These are phyloP conservation scores for Ophiostoma angusticollis DNA, from an alignment of 2,329 filamentous ascomycete species.

Conservation along the genomic window DNA sequence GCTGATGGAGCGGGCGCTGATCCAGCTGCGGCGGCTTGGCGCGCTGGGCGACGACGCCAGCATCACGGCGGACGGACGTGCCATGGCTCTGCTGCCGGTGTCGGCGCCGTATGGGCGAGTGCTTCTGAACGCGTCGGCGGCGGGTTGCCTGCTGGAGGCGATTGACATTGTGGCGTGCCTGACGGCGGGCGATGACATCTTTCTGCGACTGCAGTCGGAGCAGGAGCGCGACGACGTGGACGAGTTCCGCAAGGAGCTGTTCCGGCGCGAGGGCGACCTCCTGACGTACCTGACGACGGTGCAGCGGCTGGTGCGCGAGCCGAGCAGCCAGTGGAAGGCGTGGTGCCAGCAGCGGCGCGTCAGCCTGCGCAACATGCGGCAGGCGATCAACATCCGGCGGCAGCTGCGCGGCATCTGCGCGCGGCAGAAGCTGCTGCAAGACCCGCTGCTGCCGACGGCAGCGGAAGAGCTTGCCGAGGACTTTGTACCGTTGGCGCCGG, in stretches of 20 bases:
- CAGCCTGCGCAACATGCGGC: constrained; percentile 47
- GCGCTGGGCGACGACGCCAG: constrained; percentile 59
- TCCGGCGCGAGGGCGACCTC: constrained; percentile 51
- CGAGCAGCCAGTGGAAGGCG: constrained; percentile 34
- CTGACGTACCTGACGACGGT: constrained; percentile 51
- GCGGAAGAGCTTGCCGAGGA: constrained; percentile 33
- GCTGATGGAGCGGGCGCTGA: constrained; percentile 65
- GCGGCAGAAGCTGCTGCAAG: constrained; percentile 35
- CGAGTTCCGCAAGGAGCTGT: constrained; percentile 41
- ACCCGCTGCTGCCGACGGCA: constrained; percentile 16
- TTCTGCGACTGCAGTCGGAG: constrained; percentile 45
- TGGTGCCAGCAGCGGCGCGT: constrained; percentile 48
- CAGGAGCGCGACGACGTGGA: constrained; percentile 42
- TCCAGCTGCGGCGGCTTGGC: constrained; percentile 67
- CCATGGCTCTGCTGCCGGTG: constrained; percentile 73
- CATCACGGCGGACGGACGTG: constrained; percentile 61
- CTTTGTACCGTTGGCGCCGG: constrained; percentile 41
- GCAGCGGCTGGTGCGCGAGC: constrained; percentile 45
- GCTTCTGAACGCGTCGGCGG: constrained; percentile 62
- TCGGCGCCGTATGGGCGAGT: constrained; percentile 71
- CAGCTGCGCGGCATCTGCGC: constrained; percentile 46
- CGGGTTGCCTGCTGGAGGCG: constrained; percentile 64
- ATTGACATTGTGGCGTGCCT: constrained; percentile 70
- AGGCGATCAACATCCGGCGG: constrained; percentile 47
- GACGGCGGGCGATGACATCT: constrained; percentile 50